Base-by-base conservation (phyloP, 305 asterid genomes). In the Solanum hybrid region DNA sequence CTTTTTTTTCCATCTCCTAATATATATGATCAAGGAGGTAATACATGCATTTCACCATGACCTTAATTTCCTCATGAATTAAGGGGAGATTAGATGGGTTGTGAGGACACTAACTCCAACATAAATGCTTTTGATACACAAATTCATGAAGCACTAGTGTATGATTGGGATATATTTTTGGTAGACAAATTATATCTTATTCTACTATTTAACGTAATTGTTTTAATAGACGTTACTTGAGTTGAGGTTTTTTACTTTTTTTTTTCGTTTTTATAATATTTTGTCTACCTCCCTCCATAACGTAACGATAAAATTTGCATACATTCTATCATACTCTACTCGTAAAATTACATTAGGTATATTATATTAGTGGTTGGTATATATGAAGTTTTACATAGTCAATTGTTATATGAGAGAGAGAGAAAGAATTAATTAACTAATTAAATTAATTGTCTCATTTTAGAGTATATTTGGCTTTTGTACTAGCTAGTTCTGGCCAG, bases 261-360 rank as follows among this genome's bases (percentile, higher is more conserved):
- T 29, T 1, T 41, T 13, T 33, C 7, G 0, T 41, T 41, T 41
- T 41, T 0, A 3, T 3, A 75, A 75, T 0, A 29, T 0, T 27
- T 0, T 27, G 0, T 75, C 5, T 75, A 29, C 0, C 2, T 26
- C 1, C 17, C 2, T 26, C 3, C 17, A 75, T 29, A 8, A 75
- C 1, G 2, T 76, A 76, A 2, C 1, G 6, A 0, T 31, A 76
- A 76, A 0, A 27, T 75, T 15, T 29, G 0, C 22, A 7, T 27
- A 75, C 33, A 72, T 0, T 75, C 0, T 1, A 75, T 7, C 1
- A 76, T 0, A 31, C 1, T 6, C 2, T 15, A 31, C 1, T 3
- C 10, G 2, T 15, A 0, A 15, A 11, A 24, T 6, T n/a, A 79
- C 8, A 22, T 1, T 10, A 10, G 7, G 6, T 72, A 72, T 72